Evolutionary conservation across 805 yeast species (phyloP).

Genomic region (Sugiyamaella qingdaonensis): DNA sequence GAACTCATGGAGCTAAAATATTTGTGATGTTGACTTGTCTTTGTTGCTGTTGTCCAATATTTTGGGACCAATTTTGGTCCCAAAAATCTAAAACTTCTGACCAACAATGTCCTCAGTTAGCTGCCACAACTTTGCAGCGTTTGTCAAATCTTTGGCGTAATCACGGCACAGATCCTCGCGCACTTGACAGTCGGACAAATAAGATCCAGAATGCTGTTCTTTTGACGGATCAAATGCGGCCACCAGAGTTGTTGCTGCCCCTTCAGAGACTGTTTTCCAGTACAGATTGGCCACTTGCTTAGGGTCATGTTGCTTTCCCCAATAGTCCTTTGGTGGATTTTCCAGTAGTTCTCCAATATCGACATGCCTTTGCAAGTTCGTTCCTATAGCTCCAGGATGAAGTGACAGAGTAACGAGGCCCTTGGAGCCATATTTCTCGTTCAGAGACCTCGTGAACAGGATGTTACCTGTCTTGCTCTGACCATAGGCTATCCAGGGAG

Average conservation of each 20-base stretch:
- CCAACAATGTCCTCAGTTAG: constrained; percentile 8
- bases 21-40: too few species aligned
- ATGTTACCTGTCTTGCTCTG: constrained; percentile 6
- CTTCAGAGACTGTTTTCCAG: constrained; percentile 4
- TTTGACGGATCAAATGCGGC: constrained; percentile 9
- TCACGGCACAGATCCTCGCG: neutral
- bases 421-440: constrained; percentile 4
- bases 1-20: too few species aligned
- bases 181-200: constrained; percentile 5
- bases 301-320: neutral
- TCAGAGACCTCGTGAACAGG: constrained; percentile 3
- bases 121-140: constrained; percentile 10
- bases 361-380: constrained; percentile 11
- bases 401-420: constrained; percentile 2
- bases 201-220: constrained; percentile 1
- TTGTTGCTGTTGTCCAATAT: too few species aligned
- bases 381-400: constrained; percentile 14
- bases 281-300: neutral
- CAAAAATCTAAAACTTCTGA: constrained; percentile 5
- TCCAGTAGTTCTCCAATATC: neutral
- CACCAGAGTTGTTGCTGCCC: constrained; percentile 4
- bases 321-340: neutral
- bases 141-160: constrained; percentile 6
- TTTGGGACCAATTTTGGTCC: too few species aligned
- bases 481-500: constrained; percentile 6